Conservation (phyloP, 768 basidiomycete genomes). For the Ramaria rubella region DNA sequence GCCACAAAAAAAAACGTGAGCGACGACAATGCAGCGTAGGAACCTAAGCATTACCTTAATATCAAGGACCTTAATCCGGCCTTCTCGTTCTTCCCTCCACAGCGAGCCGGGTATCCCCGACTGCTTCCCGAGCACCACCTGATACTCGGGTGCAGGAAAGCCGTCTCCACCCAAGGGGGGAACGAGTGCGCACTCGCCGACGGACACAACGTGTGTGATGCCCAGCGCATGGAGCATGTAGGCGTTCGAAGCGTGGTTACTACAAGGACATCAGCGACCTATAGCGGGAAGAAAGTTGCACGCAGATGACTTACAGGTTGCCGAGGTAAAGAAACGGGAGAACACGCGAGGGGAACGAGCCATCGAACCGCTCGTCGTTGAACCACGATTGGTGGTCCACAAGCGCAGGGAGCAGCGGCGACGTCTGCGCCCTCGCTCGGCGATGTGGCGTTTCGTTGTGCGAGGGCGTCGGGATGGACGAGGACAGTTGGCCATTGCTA, state of each 20-base stretch:
- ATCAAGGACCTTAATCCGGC: slow-evolving; percentile 84
- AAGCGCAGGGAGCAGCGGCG: slow-evolving; percentile 55
- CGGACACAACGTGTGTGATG: slow-evolving; percentile 95
- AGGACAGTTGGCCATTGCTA: slow-evolving; percentile 15
- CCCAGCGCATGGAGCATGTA: slow-evolving; percentile 95
- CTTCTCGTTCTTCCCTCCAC: slow-evolving; percentile 84
- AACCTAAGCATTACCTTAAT: slow-evolving; percentile 48
- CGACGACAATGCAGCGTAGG: not conserved
- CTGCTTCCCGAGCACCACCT: slow-evolving; percentile 9
- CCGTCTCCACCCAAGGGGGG: slow-evolving; percentile 48
- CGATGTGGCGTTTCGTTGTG: slow-evolving; percentile 8
- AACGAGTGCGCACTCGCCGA: slow-evolving; percentile 88
- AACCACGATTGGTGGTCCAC: slow-evolving; percentile 90
- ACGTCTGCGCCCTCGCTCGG: slow-evolving; percentile 66
- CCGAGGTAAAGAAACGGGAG: slow-evolving; percentile 92
- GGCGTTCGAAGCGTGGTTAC: slow-evolving; percentile 90
- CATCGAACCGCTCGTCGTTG: slow-evolving; percentile 87
- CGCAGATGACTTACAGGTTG: slow-evolving; percentile 63
- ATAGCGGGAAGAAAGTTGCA: slow-evolving; percentile 17
- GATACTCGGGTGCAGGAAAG: slow-evolving; percentile 9
- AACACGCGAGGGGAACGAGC: slow-evolving; percentile 91
- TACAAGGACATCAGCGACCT: slow-evolving; percentile 22
- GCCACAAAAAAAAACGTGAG: not conserved
- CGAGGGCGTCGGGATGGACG: slow-evolving; percentile 23
- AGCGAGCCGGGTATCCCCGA: slow-evolving; percentile 47